A percentile compares a stretch with the other conserved stretches of the same genome.
phyloP scores from a whole-genome alignment of 306 rosid species.

The Ormosia emarginata region DNA sequence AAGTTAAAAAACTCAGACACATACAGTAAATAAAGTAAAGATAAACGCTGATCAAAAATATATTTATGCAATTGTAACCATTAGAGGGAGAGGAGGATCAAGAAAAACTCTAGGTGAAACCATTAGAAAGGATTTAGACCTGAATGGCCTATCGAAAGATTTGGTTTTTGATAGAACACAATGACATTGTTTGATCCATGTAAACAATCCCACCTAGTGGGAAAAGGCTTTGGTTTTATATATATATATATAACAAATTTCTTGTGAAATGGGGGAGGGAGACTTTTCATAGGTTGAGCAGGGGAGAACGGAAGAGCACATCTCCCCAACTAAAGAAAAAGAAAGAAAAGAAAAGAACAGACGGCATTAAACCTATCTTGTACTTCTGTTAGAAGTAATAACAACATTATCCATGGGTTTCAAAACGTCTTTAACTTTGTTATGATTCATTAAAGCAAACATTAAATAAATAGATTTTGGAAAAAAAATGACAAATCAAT shows the following conservation, averaged over 20 bases:
- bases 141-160: too few species aligned
- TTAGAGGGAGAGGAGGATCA: not conserved
- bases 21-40: not conserved
- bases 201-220: too few species aligned
- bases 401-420: not conserved
- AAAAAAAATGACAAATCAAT: not conserved
- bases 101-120: too few species aligned
- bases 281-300: not conserved
- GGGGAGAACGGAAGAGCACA: not conserved
- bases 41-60: not conserved
- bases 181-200: too few species aligned
- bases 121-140: too few species aligned
- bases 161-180: too few species aligned
- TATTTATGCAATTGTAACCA: not conserved
- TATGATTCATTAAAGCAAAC: not conserved
- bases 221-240: too few species aligned
- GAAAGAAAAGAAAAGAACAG: not conserved
- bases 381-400: not conserved
- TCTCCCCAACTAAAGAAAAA: not conserved
- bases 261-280: not conserved
- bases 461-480: not conserved
- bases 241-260: not conserved
- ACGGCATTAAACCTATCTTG: not conserved
- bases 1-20: constrained; percentile 14
- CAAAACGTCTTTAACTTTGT: not conserved